Evolutionary conservation across 208 protist species (phyloP).

Genomic region (Phytomonas sp.): DNA sequence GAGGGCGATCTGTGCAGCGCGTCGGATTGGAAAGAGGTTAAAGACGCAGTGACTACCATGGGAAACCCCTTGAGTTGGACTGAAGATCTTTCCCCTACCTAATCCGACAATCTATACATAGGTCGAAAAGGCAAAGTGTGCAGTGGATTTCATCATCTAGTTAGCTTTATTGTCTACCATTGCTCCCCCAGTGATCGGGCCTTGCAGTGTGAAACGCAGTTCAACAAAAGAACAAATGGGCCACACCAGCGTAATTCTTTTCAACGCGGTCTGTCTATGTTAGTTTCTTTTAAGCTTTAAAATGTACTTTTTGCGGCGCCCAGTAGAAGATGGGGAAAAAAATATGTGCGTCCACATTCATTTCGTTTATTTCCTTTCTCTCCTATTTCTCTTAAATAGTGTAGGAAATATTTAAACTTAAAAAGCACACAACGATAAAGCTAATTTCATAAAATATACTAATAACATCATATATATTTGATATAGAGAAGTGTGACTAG

Average conservation of each 20-base stretch:
- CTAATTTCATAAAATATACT: not conserved
- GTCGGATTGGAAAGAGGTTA: not conserved
- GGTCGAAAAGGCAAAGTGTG: not conserved
- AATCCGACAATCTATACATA: not conserved
- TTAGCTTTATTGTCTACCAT: not conserved
- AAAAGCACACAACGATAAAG: not conserved
- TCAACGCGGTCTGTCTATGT: not conserved
- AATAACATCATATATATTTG: not conserved
- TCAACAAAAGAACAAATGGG: not conserved
- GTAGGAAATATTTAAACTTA: not conserved
- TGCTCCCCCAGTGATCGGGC: not conserved
- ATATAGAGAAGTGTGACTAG: not conserved
- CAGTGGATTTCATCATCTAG: not conserved
- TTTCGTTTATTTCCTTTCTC: not conserved
- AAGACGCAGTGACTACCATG: not conserved
- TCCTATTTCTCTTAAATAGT: not conserved
- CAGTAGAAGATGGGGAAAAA: not conserved
- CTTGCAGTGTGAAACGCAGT: not conserved
- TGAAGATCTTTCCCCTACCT: not conserved
- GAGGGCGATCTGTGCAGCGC: not conserved
- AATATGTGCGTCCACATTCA: not conserved
- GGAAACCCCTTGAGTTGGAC: not conserved
- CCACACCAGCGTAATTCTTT: not conserved
- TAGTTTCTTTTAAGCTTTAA: conserved; percentile 2
- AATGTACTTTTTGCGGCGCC: not conserved